phyloP scores from a whole-genome alignment of 1,284 basidiomycete species.

The Anthracocystis walkeri region DNA sequence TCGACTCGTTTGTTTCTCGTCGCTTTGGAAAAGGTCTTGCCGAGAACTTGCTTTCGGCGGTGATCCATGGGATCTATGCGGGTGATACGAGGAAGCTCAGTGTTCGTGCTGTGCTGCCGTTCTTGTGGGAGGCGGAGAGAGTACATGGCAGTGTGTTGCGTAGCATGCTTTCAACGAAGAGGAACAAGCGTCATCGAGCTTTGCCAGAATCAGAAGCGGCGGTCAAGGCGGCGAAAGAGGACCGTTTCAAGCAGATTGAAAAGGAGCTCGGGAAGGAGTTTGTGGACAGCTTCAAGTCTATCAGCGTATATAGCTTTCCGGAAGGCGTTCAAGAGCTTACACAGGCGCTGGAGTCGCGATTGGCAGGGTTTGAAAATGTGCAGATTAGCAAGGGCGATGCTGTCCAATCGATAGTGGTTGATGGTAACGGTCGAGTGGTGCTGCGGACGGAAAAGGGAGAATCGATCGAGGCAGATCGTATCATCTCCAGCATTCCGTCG shows the following conservation, averaged over 20 bases:
- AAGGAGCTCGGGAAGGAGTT: constrained; percentile 71
- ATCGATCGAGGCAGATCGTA: constrained; percentile 38
- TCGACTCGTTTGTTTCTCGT: constrained; percentile 82
- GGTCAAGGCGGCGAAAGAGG: constrained; percentile 26
- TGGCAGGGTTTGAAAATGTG: constrained; percentile 75
- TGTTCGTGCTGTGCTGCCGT: constrained; percentile 81
- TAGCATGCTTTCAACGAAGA: constrained; percentile 73
- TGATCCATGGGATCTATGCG: constrained; percentile 93
- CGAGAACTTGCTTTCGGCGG: constrained; percentile 80
- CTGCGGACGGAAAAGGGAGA: constrained; percentile 22
- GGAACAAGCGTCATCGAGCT: constrained; percentile 44
- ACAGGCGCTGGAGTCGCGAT: constrained; percentile 73
- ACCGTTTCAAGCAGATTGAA: constrained; percentile 54
- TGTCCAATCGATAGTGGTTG: constrained; percentile 71
- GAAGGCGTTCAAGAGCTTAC: constrained; percentile 82
- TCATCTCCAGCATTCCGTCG: constrained; percentile 70
- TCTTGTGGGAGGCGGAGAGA: constrained; percentile 78
- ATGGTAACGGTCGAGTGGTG: constrained; percentile 72
- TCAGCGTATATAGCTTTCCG: constrained; percentile 82
- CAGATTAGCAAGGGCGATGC: constrained; percentile 73
- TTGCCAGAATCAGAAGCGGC: constrained; percentile 30
- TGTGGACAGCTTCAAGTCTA: constrained; percentile 74
- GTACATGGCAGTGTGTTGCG: constrained; percentile 79
- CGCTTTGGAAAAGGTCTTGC: constrained; percentile 82
- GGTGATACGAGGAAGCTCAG: constrained; percentile 83